A percentile compares a stretch with the other conserved stretches of the same genome.
Evolutionary conservation across 129 eudicot genomes (phyloP).

Genomic region (Oenanthe sinensis): DNA sequence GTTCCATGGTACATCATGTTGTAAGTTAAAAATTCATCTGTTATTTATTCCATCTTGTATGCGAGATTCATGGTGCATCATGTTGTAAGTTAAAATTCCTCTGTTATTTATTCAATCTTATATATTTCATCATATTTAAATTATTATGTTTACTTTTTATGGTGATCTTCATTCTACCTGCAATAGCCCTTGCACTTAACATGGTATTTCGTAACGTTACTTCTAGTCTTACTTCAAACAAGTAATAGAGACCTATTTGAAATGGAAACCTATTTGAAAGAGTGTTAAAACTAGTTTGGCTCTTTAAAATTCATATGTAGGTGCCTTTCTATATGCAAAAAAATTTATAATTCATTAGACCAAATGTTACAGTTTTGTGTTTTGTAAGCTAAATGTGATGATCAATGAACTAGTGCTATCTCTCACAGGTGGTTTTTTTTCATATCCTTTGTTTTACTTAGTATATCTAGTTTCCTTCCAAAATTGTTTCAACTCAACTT

Average conservation of each 20-base stretch:
- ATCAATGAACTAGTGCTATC: background rate
- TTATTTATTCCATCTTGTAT: too few species aligned
- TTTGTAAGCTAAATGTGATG: background rate
- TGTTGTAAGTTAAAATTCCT: constrained; percentile 42
- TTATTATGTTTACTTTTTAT: background rate
- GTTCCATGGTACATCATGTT: too few species aligned
- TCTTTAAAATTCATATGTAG: too few species aligned
- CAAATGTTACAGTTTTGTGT: background rate
- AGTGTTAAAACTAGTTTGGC: too few species aligned
- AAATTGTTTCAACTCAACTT: background rate
- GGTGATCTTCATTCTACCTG: background rate
- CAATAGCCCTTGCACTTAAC: background rate
- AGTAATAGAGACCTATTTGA: too few species aligned
- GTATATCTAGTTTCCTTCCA: background rate
- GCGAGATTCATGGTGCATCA: constrained; percentile 87
- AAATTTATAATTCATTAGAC: too few species aligned
- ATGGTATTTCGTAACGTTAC: background rate
- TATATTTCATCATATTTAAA: background rate
- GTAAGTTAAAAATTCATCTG: constrained; percentile 31
- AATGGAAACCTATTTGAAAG: too few species aligned
- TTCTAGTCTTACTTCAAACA: too few species aligned
- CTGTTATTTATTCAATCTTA: background rate
- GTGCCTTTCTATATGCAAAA: too few species aligned
- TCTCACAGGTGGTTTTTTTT: background rate
- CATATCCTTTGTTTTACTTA: background rate